Evolutionary conservation across 331 rosid genomes (phyloP).

Genomic region (Saraca asoca): DNA sequence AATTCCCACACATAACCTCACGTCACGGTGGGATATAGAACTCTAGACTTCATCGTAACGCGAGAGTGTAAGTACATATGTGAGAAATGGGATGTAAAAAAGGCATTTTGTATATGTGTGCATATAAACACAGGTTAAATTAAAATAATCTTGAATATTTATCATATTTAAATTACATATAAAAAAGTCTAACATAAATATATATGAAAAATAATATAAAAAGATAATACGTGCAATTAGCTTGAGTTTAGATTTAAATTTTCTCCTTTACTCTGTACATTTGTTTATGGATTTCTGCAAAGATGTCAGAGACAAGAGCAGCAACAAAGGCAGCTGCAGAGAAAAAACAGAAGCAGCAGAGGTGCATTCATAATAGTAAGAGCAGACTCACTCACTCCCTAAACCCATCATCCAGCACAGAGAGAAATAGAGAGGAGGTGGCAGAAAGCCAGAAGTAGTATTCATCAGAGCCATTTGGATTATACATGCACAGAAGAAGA

Average conservation of each 20-base stretch:
- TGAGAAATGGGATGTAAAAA: too few relatives aligned
- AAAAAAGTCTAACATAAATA: too few relatives aligned
- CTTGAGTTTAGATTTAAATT: background rate
- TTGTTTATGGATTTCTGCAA: conserved; percentile 60
- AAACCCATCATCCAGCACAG: conserved; percentile 49
- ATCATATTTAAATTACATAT: too few relatives aligned
- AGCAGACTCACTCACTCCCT: conserved; percentile 55
- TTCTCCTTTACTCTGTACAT: conserved; percentile 33
- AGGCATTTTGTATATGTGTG: too few relatives aligned
- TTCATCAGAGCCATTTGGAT: conserved; percentile 48
- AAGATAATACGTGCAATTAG: too few relatives aligned
- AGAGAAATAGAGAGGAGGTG: conserved; percentile 43
- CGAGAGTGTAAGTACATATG: too few relatives aligned
- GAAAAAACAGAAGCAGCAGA: conserved; percentile 65
- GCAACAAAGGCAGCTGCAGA: conserved; percentile 63
- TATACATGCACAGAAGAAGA: conserved; percentile 59
- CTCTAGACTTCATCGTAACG: too few relatives aligned
- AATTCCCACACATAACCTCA: too few relatives aligned
- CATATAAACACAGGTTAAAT: too few relatives aligned
- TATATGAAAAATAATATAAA: too few relatives aligned
- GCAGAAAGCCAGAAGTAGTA: conserved; percentile 50
- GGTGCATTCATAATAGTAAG: conserved; percentile 78
- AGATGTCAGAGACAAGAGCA: conserved; percentile 77
- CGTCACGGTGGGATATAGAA: too few relatives aligned
- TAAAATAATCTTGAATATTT: too few relatives aligned